Base-by-base conservation (phyloP, 2,329 filamentous ascomycete genomes). In the Curvularia verruculosa region DNA sequence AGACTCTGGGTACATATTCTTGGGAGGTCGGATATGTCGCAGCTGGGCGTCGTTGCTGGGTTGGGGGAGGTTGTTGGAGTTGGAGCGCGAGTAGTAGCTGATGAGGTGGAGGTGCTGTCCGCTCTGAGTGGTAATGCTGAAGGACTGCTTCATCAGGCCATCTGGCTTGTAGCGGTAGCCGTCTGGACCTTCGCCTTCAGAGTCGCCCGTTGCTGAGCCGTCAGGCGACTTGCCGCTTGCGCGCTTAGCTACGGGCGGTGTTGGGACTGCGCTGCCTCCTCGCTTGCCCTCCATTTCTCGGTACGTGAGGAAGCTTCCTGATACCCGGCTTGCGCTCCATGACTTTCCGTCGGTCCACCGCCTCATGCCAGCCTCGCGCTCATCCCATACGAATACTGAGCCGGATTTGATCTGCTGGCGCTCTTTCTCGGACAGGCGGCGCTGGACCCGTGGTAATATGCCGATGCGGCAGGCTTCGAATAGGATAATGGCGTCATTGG, bases 351-450 rank as follows among this genome's bases (percentile, higher is more conserved):
- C 95, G 0, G 95, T 99, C 95, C 95, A 99, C 77, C 95, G 84
- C 71, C 95, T 86, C 95, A 99, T 99, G 65, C 95, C 95, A 10
- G 95, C 95, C 81, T 99, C 95, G 68, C 94, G 84, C 82, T 99
- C 95, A 77, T 99, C 95, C 95, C 95, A 99, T n/a, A 99, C 95
- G 71, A 98, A 99, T 3, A 99, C 94, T 0, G 95, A 99, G 41
- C 95, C 95, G 0, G 94, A 96, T 72, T 92, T 89, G 76, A 99
- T 99, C 3, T 92, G 92, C 74, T 97, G 93, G 60, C 95, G 87
- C 80, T 99, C 95, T 80, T 98, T 98, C 78, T 99, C 95, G 2
- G 95, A 98, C 58, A 97, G 80, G 69, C 95, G 85, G 66, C 95
- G 86, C 80, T 98, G 95, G 5, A 99, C 95, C 65, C 95, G 87